These are phyloP conservation scores for Solioccasus polychromus DNA, from an alignment of 768 basidiomycete species.

Conservation along the genomic window DNA sequence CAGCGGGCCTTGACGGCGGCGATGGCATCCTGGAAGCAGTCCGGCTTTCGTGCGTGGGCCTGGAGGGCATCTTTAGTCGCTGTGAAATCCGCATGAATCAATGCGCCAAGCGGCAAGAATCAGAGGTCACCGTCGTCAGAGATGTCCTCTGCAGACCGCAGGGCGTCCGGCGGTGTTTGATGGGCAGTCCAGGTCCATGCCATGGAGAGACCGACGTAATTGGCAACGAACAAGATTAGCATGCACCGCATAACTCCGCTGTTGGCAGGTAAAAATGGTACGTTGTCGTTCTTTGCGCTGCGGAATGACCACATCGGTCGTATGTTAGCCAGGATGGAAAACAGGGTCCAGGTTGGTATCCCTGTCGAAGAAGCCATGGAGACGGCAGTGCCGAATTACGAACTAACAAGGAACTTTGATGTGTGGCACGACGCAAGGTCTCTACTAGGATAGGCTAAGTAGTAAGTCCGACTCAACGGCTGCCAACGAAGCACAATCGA, in stretches of 20 bases:
- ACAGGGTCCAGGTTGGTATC: not conserved
- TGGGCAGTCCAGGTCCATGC: conserved; percentile 31
- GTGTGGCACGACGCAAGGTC: not conserved
- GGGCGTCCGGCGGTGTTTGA: conserved; percentile 20
- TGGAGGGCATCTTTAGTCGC: conserved; percentile 38
- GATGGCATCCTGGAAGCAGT: conserved; percentile 62
- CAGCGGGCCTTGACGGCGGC: conserved; percentile 48
- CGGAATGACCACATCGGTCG: not conserved
- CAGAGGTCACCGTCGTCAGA: conserved; percentile 23
- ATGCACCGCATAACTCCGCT: conserved; percentile 7
- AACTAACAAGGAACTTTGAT: conserved; percentile 8
- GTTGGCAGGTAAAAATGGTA: not conserved
- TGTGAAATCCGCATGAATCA: conserved; percentile 6
- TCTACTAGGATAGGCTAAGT: not conserved
- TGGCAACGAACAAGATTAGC: conserved; percentile 12
- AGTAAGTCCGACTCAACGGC: conserved; percentile 2
- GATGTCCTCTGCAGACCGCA: conserved; percentile 2
- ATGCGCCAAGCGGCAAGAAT: conserved; percentile 6
- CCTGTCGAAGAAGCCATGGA: not conserved
- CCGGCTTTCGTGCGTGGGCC: conserved; percentile 46
- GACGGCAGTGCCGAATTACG: not conserved
- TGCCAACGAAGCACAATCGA: no score
- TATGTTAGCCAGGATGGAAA: not conserved
- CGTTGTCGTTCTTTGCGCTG: not conserved
- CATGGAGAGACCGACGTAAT: conserved; percentile 8